Conservation (phyloP, 176 grass and related monocot species). For the Musa itinerans region DNA sequence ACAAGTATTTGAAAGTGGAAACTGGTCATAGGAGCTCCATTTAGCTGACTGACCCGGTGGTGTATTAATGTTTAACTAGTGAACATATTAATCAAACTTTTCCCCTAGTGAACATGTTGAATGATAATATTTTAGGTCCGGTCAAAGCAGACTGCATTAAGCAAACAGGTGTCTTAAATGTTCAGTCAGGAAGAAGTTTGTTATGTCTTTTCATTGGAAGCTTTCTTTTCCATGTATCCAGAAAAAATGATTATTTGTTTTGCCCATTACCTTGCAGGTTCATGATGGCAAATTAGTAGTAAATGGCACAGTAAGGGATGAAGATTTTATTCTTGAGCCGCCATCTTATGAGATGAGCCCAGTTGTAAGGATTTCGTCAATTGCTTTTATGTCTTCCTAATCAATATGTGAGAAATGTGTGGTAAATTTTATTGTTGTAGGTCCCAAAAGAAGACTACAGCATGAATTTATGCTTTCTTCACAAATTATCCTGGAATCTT, state of each 20-base stretch:
- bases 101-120: no score
- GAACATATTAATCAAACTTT: no score
- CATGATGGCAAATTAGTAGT: conserved; percentile 88
- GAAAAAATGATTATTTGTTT: neutral
- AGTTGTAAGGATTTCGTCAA: conserved; percentile 40
- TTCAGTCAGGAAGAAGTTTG: no score
- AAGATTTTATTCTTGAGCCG: conserved; percentile 84
- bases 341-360: conserved; percentile 86
- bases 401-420: neutral
- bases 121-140: no score
- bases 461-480: neutral
- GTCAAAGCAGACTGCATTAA: no score
- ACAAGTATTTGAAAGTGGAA: no score
- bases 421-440: conserved; percentile 1
- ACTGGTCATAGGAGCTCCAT: no score
- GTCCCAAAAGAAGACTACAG: neutral
- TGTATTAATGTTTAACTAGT: no score
- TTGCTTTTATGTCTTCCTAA: conserved; percentile 1
- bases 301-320: conserved; percentile 65
- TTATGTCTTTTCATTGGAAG: no score
- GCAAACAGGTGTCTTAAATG: no score
- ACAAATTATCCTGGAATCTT: neutral
- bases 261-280: conserved; percentile 39
- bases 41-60: no score
- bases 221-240: neutral